phyloP scores from a whole-genome alignment of 2,329 filamentous ascomycete species.

The Coniochaeta prunicola region DNA sequence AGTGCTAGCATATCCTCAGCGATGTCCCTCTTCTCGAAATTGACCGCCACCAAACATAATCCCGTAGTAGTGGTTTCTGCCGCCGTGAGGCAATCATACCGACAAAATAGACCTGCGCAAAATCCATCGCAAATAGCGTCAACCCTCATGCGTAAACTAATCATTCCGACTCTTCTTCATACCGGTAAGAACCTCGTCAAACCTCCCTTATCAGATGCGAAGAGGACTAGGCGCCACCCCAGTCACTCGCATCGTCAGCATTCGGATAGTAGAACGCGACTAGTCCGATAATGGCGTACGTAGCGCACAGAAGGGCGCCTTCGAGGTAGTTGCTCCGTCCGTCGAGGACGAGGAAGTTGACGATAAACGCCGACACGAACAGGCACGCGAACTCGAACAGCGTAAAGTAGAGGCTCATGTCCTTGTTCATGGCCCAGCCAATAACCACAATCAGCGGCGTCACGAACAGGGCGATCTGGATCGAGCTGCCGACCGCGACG shows the following conservation, averaged over 20 bases:
- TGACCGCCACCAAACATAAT: not conserved
- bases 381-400: conserved; percentile 69
- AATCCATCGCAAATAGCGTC: not conserved
- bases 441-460: conserved; percentile 53
- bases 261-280: conserved; percentile 17
- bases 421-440: conserved; percentile 47
- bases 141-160: not conserved
- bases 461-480: conserved; percentile 56
- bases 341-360: conserved; percentile 69
- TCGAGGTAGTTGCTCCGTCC: conserved; percentile 61
- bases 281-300: conserved; percentile 21
- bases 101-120: not conserved
- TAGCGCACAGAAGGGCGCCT: conserved; percentile 19
- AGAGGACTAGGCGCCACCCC: not conserved
- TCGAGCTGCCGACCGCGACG: conserved; percentile 52
- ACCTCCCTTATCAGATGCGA: not conserved
- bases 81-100: not conserved
- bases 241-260: not conserved
- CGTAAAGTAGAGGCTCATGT: conserved; percentile 63
- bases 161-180: not conserved
- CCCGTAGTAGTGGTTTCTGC: not conserved
- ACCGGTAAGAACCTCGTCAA: not conserved
- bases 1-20: not conserved
- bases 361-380: conserved; percentile 63
- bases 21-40: not conserved